Conservation (phyloP, 306 rosid genomes). For the Dryas octopetala region DNA sequence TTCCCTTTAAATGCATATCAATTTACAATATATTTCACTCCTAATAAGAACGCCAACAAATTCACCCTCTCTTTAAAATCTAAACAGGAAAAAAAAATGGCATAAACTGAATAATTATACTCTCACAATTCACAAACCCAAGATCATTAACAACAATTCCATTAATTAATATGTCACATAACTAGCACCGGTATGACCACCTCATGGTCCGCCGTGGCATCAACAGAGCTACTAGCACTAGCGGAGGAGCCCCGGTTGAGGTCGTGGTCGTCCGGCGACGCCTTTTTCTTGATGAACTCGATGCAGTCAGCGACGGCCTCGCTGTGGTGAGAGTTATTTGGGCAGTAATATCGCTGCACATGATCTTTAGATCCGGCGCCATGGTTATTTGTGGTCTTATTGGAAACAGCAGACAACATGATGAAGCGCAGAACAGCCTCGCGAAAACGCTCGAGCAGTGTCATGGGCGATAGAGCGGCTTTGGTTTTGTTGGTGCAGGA, state of each 20-base stretch:
- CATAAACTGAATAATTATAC: not conserved
- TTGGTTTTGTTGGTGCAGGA: conserved; percentile 39
- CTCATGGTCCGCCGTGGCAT: conserved; percentile 19
- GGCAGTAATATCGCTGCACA: conserved; percentile 24
- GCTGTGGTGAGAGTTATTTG: conserved; percentile 53
- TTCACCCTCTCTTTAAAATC: no score
- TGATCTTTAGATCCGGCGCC: conserved; percentile 16
- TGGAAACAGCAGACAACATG: conserved; percentile 75
- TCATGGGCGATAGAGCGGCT: conserved; percentile 48
- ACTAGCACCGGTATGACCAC: conserved; percentile 26
- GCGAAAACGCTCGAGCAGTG: conserved; percentile 73
- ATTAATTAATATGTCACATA: conserved; percentile 18
- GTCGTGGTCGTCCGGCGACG: conserved; percentile 32
- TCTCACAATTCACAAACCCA: not conserved
- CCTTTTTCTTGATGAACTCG: conserved; percentile 79
- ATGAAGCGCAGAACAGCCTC: conserved; percentile 82
- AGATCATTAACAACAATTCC: not conserved
- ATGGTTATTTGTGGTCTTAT: conserved; percentile 33
- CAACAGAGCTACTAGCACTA: conserved; percentile 22
- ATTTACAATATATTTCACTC: no score
- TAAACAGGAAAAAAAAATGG: not conserved
- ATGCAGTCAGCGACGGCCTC: conserved; percentile 94
- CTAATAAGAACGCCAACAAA: no score
- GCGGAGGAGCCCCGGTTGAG: conserved; percentile 23
- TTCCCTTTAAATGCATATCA: no score